These are phyloP conservation scores for Arthrobotrys entomopaga DNA, from an alignment of 2,329 filamentous ascomycete species.

Conservation along the genomic window DNA sequence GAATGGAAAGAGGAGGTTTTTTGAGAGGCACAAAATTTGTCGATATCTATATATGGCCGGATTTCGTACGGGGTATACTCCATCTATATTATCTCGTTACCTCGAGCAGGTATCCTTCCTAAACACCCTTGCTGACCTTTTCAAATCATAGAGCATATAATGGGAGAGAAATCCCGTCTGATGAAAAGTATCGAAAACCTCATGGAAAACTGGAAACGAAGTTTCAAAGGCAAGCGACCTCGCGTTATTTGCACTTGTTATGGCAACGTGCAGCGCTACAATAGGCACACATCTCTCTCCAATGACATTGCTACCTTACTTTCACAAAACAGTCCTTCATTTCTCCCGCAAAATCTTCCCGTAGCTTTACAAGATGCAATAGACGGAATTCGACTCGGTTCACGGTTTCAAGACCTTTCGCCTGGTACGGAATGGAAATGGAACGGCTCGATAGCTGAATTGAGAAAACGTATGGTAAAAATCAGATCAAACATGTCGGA, in stretches of 20 bases:
- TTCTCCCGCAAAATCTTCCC: neutral
- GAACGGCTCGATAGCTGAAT: slow-evolving; percentile 27
- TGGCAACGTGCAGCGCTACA: slow-evolving; percentile 19
- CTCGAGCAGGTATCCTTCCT: neutral
- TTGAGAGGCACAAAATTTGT: slow-evolving; percentile 11
- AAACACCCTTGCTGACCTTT: no score
- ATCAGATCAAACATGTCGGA: slow-evolving; percentile 17
- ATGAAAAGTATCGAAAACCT: slow-evolving; percentile 4
- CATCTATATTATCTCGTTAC: neutral
- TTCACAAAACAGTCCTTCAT: neutral
- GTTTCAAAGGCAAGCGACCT: slow-evolving; percentile 25
- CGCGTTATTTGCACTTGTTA: slow-evolving; percentile 30
- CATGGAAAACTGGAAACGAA: slow-evolving; percentile 31
- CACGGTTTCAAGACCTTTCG: slow-evolving; percentile 6
- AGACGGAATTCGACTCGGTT: neutral
- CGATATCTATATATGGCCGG: slow-evolving; percentile 24
- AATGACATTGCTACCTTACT: slow-evolving; percentile 33
- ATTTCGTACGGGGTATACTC: slow-evolving; percentile 23
- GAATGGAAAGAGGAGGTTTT: slow-evolving; percentile 8
- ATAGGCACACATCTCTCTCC: slow-evolving; percentile 28
- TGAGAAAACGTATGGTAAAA: slow-evolving; percentile 20
- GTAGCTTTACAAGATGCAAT: neutral
- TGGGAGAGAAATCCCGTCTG: slow-evolving; percentile 13
- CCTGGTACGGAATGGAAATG: slow-evolving; percentile 15
- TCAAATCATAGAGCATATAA: slow-evolving; percentile 27